Evolutionary conservation across 2,329 filamentous ascomycete genomes (phyloP), one percentile per base, ranked within the genome.

Genomic region (Ceratocystis cacaofunesta): DNA sequence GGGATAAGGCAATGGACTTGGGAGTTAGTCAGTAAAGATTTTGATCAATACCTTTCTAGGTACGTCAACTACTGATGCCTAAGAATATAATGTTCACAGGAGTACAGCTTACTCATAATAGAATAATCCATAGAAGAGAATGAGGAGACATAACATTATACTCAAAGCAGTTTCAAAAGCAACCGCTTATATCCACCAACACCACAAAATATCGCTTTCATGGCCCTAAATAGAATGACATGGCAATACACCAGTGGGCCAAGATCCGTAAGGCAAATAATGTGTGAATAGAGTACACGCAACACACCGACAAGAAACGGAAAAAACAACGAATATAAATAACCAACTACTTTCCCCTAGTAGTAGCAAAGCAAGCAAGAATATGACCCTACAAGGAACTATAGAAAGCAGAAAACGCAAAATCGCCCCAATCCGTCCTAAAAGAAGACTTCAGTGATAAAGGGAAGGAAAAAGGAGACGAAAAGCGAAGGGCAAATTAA

Each of bases 1-100:
- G 84, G 84, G 83, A 86, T 58, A 85, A 82, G 76, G 81, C 77
- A 61, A 75, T 78, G 72, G 81, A 85, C 70, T 73, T 85, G 66
- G 80, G 81, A 70, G 79, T 79, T 32, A 85, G 82, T 70, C 77
- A 79, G 73, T 68, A 44, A 77, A 78, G 19, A 15, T 15, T 25
- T 52, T 2, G 48, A 15, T 15, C 48, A 52, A 28, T 52, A 48
- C 46, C n/a, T 28, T 15, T 15, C 19, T 25, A 6, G 22, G 0
- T 28, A 25, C 22, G 8, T 50, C 19, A 28, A 25, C 25, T 28
- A 28, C 25, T 28, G 22, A 52, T 17, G 48, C 15, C 25, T 52
- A 2, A 36, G 8, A 52, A 52, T 15, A 15, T 25, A 22, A 52
- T 52, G 25, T 10, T 52, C 28, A 25, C 10, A 5, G 8, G 28